Base-by-base conservation (phyloP, 2,329 filamentous ascomycete species). In the Neofusicoccum cordaticola region DNA sequence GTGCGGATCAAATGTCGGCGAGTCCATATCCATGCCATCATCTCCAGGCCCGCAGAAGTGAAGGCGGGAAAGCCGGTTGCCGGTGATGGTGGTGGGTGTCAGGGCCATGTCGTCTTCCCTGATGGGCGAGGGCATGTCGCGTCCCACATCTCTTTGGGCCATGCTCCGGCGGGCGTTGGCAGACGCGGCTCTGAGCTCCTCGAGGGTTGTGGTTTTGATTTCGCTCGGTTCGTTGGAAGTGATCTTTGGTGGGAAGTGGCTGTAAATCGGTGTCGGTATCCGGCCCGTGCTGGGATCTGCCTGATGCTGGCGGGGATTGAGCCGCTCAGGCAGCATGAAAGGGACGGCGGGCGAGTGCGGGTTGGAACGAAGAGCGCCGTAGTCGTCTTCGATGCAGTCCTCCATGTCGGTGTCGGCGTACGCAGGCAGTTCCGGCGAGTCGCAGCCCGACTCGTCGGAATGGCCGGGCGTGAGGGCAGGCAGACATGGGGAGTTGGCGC, bases 231-330 rank as follows among this genome's bases (percentile, higher is more conserved):
- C 37, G 35, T 48, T 41, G 17, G 62, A 42, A n/a, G 31, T 64
- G 42, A 41, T 50, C 27, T 62, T 65, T 47, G 52, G 68, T 63
- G 71, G 71, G 63, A 79, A 79, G 1, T 69, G 74, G 53, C 75
- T 70, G 62, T 77, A 74, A 62, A 79, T 79, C 47, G 77, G 77
- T 22, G 77, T 79, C 2, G 77, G 76, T 63, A 79, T 72, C n/a
- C 77, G 69, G 66, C 66, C 73, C 47, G 67, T 71, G 69, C 65
- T 65, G 67, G 68, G 69, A 58, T 57, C 64, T 19, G 48, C 57
- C 8, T 66, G 52, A 15, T 72, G 65, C 13, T 73, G 65, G 13
- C 72, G 71, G 7, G 72, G 67, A 42, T 76, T 74, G 27, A 76
- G 70, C 66, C 71, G 76, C 27, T 75, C 70, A 2, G 76, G 73